Evolutionary conservation across 1,284 basidiomycete species (phyloP).

Genomic region (Trichosporon sp.): DNA sequence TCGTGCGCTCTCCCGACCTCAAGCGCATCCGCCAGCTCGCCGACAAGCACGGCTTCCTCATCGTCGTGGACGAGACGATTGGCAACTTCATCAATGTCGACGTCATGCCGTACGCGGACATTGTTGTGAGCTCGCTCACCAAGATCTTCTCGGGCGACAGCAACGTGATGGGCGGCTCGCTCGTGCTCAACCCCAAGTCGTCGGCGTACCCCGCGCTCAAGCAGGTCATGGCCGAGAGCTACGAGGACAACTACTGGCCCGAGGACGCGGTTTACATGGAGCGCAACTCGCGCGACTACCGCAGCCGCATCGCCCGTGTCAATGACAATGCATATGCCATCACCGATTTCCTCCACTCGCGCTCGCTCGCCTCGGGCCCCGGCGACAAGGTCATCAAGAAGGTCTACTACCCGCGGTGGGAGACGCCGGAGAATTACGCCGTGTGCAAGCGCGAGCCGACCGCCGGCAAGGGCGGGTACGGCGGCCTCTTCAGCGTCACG

Average conservation of each 20-base stretch:
- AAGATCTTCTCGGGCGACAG: conserved; percentile 95
- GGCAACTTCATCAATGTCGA: conserved; percentile 97
- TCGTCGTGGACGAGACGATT: conserved; percentile 93
- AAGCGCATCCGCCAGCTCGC: conserved; percentile 77
- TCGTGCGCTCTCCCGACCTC: conserved; percentile 81
- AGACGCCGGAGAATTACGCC: conserved; percentile 72
- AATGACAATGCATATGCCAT: conserved; percentile 81
- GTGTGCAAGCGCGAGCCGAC: conserved; percentile 59
- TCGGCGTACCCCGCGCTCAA: conserved; percentile 71
- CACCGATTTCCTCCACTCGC: conserved; percentile 74
- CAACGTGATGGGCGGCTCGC: conserved; percentile 96
- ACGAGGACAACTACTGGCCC: conserved; percentile 85
- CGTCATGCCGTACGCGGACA: conserved; percentile 83
- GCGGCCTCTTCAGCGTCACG: conserved; percentile 88
- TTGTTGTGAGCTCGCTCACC: conserved; percentile 90
- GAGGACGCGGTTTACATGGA: conserved; percentile 98
- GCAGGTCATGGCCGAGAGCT: conserved; percentile 63
- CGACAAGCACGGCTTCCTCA: conserved; percentile 82
- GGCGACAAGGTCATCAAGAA: conserved; percentile 67
- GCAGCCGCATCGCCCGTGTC: conserved; percentile 72
- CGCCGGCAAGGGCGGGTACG: conserved; percentile 69
- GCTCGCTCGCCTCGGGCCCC: conserved; percentile 57
- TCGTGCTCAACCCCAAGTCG: conserved; percentile 81
- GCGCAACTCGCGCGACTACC: conserved; percentile 93
- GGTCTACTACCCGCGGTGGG: conserved; percentile 88